Percentiles rank a stretch among this genome's conserved stretches.
Conservation (phyloP, 2,329 filamentous ascomycete species). For the Huntiella moniliformis region DNA sequence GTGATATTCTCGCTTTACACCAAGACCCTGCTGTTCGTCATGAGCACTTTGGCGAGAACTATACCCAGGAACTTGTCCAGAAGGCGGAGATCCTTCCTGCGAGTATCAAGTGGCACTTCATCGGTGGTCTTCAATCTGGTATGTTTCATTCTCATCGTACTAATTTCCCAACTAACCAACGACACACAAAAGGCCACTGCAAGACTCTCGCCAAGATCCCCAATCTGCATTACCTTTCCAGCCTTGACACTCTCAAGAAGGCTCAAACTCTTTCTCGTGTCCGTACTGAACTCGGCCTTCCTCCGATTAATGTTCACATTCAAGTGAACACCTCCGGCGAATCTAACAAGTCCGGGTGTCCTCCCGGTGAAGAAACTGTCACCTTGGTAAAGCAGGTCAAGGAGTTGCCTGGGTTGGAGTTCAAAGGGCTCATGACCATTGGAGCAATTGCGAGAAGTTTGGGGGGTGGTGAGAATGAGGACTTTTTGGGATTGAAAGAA, state of each 20-base stretch:
- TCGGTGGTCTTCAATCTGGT: constrained; percentile 74
- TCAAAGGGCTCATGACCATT: constrained; percentile 90
- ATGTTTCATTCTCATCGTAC: background rate
- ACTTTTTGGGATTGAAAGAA: constrained; percentile 53
- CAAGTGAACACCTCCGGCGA: constrained; percentile 95
- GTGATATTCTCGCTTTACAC: constrained; percentile 75
- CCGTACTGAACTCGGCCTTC: constrained; percentile 36
- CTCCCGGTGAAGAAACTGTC: constrained; percentile 42
- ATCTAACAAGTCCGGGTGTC: constrained; percentile 62
- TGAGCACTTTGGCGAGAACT: constrained; percentile 89
- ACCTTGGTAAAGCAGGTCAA: constrained; percentile 53
- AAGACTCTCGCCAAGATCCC: constrained; percentile 68
- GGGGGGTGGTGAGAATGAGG: constrained; percentile 70
- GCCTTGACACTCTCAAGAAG: constrained; percentile 76
- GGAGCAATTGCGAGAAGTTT: constrained; percentile 79
- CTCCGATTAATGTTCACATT: constrained; percentile 52
- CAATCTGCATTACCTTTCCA: constrained; percentile 82
- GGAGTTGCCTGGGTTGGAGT: constrained; percentile 50
- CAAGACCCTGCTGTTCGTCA: constrained; percentile 34
- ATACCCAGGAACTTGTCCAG: constrained; percentile 71
- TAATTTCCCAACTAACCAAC: constrained; percentile 4
- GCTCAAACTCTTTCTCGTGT: constrained; percentile 63
- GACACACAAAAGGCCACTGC: constrained; percentile 53
- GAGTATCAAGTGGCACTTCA: constrained; percentile 84
- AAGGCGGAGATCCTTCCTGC: constrained; percentile 65